These are phyloP conservation scores for Ophiostoma sp. DNA, from an alignment of 2,329 filamentous ascomycete species.

Conservation along the genomic window DNA sequence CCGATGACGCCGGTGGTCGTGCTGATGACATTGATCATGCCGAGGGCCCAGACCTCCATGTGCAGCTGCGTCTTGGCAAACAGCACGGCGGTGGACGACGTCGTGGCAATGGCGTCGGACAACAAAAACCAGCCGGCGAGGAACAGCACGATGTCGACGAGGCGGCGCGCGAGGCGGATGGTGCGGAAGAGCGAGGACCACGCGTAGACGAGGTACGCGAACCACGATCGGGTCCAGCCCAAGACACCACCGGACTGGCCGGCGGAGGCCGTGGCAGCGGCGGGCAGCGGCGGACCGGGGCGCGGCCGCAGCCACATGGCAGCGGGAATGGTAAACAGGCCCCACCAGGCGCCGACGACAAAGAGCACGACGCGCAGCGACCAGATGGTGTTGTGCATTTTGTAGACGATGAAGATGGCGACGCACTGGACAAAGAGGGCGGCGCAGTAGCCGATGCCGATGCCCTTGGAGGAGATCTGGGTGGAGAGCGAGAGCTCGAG, in stretches of 20 bases:
- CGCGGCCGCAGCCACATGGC: conserved; percentile 82
- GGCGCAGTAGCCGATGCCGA: conserved; percentile 88
- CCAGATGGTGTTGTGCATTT: conserved; percentile 71
- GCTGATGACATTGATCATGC: conserved; percentile 88
- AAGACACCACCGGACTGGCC: conserved; percentile 32
- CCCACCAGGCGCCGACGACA: conserved; percentile 87
- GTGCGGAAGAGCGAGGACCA: conserved; percentile 86
- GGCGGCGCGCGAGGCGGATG: conserved; percentile 63
- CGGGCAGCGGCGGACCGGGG: conserved; percentile 73
- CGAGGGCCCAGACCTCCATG: conserved; percentile 83
- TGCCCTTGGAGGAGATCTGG: conserved; percentile 83
- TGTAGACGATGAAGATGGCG: conserved; percentile 69
- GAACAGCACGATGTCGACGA: conserved; percentile 71
- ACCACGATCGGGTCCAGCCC: conserved; percentile 41
- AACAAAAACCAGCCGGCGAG: conserved; percentile 90
- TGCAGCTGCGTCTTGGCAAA: conserved; percentile 91
- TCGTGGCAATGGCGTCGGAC: conserved; percentile 89
- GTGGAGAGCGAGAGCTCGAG: conserved; percentile 76
- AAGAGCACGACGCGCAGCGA: conserved; percentile 83
- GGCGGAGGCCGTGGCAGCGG: conserved; percentile 23
- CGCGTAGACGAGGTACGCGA: conserved; percentile 71
- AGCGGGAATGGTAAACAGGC: conserved; percentile 80
- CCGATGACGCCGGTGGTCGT: conserved; percentile 79
- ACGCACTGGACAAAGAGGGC: conserved; percentile 78
- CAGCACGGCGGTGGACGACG: conserved; percentile 86